Base-by-base conservation (phyloP, 352 stramenopile species). In the Globisporangium emineosum region DNA sequence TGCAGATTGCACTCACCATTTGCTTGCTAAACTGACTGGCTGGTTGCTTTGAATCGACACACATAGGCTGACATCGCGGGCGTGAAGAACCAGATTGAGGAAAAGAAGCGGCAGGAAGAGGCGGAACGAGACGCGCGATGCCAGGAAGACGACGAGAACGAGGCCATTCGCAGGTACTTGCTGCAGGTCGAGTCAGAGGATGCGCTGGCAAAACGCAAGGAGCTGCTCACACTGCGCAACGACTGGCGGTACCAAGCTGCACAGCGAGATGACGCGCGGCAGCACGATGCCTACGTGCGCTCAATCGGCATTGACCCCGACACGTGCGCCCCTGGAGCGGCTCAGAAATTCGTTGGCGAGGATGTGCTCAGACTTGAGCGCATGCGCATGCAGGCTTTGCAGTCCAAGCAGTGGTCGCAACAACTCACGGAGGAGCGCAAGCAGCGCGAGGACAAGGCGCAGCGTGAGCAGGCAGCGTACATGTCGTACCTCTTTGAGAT, bases 171-270 rank as follows among this genome's bases (percentile, higher is more conserved):
- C 27, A 78, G 79, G 17, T 91, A 91, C 65, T 57, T 93, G 73
- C 66, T 90, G n/a, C 82, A 91, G 45, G 71, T 93, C 50, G 84
- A 93, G 65, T 88, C 81, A 0, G 78, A 93, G 40, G 80, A 91
- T 27, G 80, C 78, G 21, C 62, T 85, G 9, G 79, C 76, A 13
- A 82, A 79, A 61, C 80, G 80, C 27, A 75, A 83, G 23, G 82
- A 93, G 65, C 27, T 88, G 30, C 51, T 88, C 29, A 89, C 79
- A 32, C 70, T 93, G 37, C 75, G 77, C 17, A 89, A 86, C 54
- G 80, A 91, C 70, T 93, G 84, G 81, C 57, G 73, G 8, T 55
- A 69, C 19, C 84, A 93, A n/a, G 61, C 54, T 8, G 67, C 60
- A 1, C 62, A 83, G 64, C 45, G 60, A 0, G 66, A 76, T 2